These are phyloP conservation scores for Dipodascopsis uninucleata DNA, from an alignment of 805 yeast species.

Conservation along the genomic window DNA sequence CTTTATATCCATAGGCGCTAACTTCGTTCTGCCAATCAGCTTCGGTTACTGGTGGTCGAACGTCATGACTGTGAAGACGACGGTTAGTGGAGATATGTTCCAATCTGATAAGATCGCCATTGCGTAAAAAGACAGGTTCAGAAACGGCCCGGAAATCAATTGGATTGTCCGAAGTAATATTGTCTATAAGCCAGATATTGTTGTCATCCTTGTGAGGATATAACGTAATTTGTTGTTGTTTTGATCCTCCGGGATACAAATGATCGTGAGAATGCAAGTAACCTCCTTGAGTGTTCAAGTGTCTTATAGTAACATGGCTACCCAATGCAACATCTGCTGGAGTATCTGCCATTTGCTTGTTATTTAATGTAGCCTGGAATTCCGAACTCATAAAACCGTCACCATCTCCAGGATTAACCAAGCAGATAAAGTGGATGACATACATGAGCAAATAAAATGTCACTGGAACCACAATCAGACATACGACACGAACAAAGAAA, in stretches of 20 bases:
- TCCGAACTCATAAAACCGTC: slow-evolving; percentile 61
- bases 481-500: slow-evolving; percentile 40
- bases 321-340: slow-evolving; percentile 74
- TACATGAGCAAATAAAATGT: slow-evolving; percentile 56
- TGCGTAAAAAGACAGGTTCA: slow-evolving; percentile 47
- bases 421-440: slow-evolving; percentile 51
- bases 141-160: slow-evolving; percentile 31
- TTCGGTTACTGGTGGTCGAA: slow-evolving; percentile 83
- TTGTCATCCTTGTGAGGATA: slow-evolving; percentile 60
- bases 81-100: slow-evolving; percentile 67
- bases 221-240: slow-evolving; percentile 76
- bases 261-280: slow-evolving; percentile 76
- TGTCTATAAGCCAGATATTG: slow-evolving; percentile 65
- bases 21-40: slow-evolving; percentile 89
- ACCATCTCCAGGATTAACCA: slow-evolving; percentile 52
- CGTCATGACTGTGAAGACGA: slow-evolving; percentile 65
- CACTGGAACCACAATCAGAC: slow-evolving; percentile 53
- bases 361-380: slow-evolving; percentile 58
- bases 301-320: slow-evolving; percentile 67
- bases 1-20: slow-evolving; percentile 61
- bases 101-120: slow-evolving; percentile 59
- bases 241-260: slow-evolving; percentile 60
- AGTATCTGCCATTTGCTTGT: slow-evolving; percentile 41
- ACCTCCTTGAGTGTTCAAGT: slow-evolving; percentile 62
- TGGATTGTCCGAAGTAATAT: slow-evolving; percentile 32